These are phyloP conservation scores for Eutrema japonicum DNA, from an alignment of 345 rosid species.

Conservation along the genomic window DNA sequence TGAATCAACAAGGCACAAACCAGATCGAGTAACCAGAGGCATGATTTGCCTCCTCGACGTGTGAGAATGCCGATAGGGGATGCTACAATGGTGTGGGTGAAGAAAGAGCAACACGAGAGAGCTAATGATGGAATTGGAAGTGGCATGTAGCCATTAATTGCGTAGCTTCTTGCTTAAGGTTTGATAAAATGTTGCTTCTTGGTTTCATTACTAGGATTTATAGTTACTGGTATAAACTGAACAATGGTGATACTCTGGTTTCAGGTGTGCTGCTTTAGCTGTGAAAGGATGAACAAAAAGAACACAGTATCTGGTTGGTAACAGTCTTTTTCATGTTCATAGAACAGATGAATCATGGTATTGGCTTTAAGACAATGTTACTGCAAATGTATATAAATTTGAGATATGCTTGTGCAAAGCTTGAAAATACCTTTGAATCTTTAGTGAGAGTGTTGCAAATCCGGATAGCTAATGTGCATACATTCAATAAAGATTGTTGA, in stretches of 20 bases:
- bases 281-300: not conserved
- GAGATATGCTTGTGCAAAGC: slow-evolving; percentile 4
- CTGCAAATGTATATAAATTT: slow-evolving; percentile 30
- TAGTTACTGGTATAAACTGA: slow-evolving; percentile 6
- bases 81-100: slow-evolving; percentile 42
- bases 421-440: not conserved
- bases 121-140: slow-evolving; percentile 14
- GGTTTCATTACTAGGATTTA: not conserved
- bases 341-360: not conserved
- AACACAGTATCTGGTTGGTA: not conserved
- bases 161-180: slow-evolving; percentile 8
- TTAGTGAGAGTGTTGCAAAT: not conserved
- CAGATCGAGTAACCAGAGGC: not conserved
- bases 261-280: slow-evolving; percentile 15
- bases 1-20: slow-evolving; percentile 9
- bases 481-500: not conserved
- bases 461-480: not conserved
- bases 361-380: not conserved
- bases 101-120: slow-evolving; percentile 23
- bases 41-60: not conserved
- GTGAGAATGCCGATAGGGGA: not conserved
- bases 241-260: slow-evolving; percentile 11
- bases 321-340: slow-evolving; percentile 3
- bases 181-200: slow-evolving; percentile 17
- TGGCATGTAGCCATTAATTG: not conserved